Conservation (phyloP, 805 yeast species). For the Candida adriatica region DNA sequence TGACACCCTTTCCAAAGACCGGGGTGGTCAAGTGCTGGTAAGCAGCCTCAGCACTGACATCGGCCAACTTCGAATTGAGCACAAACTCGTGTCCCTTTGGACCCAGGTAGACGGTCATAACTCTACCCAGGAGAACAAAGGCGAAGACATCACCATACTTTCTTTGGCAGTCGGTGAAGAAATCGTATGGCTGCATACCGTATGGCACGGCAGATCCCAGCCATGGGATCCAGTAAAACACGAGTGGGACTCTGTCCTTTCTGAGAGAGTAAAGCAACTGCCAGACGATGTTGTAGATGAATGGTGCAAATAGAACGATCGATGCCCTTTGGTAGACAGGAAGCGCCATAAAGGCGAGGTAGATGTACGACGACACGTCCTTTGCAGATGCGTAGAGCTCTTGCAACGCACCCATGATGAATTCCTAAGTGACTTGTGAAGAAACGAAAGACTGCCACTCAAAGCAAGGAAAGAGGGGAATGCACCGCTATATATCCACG, state of each 20-base stretch:
- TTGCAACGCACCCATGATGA: constrained; percentile 19
- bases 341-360: constrained; percentile 24
- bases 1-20: constrained; percentile 95
- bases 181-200: constrained; percentile 91
- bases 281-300: constrained; percentile 57
- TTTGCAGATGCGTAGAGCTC: constrained; percentile 10
- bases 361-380: constrained; percentile 11
- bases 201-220: constrained; percentile 83
- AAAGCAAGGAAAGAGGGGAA: too few relatives aligned
- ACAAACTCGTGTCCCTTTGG: constrained; percentile 98
- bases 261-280: constrained; percentile 66
- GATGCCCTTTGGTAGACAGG: constrained; percentile 32
- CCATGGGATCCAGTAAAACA: constrained; percentile 93
- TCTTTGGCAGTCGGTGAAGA: constrained; percentile 69
- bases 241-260: constrained; percentile 82
- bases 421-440: too few relatives aligned
- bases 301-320: constrained; percentile 38
- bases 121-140: constrained; percentile 80
- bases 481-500: too few relatives aligned
- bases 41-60: constrained; percentile 95
- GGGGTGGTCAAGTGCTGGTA: constrained; percentile 98
- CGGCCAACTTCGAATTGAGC: constrained; percentile 80
- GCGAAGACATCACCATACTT: constrained; percentile 93
- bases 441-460: not conserved
- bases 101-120: constrained; percentile 93